Evolutionary conservation across 1,284 basidiomycete species (phyloP).

Genomic region (Ustilago lituana): DNA sequence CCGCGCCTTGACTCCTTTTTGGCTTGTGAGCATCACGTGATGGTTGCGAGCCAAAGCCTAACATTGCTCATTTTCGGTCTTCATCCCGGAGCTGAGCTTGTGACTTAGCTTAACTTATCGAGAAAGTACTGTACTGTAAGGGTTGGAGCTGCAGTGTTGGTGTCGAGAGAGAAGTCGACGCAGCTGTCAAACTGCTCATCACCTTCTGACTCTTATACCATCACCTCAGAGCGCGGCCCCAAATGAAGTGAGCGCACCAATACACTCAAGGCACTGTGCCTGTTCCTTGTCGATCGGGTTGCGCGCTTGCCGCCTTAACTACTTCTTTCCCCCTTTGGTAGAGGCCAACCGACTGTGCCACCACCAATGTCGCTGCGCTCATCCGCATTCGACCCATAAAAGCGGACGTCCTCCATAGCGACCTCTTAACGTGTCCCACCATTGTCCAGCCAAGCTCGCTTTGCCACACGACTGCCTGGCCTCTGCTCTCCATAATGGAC

Average conservation of each 20-base stretch:
- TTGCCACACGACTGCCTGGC: background rate
- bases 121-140: too few species aligned
- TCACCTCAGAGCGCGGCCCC: too few species aligned
- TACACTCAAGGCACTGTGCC: background rate
- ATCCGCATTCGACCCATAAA: background rate
- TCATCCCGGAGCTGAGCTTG: too few species aligned
- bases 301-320: too few species aligned
- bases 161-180: background rate
- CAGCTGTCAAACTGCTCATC: background rate
- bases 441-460: background rate
- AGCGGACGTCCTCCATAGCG: background rate
- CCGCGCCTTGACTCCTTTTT: background rate
- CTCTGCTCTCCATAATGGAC: constrained; percentile 8
- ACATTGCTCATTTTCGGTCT: background rate
- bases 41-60: background rate
- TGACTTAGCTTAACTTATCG: too few species aligned
- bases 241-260: constrained; percentile 1
- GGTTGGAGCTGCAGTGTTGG: background rate
- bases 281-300: too few species aligned
- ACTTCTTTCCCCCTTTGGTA: too few species aligned
- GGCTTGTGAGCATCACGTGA: constrained; percentile 3
- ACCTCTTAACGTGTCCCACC: background rate
- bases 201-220: too few species aligned
- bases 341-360: too few species aligned
- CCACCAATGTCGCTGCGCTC: background rate